Evolutionary conservation across 192 early-diverging fungal species (phyloP).

Genomic region (Dissophora ornata): DNA sequence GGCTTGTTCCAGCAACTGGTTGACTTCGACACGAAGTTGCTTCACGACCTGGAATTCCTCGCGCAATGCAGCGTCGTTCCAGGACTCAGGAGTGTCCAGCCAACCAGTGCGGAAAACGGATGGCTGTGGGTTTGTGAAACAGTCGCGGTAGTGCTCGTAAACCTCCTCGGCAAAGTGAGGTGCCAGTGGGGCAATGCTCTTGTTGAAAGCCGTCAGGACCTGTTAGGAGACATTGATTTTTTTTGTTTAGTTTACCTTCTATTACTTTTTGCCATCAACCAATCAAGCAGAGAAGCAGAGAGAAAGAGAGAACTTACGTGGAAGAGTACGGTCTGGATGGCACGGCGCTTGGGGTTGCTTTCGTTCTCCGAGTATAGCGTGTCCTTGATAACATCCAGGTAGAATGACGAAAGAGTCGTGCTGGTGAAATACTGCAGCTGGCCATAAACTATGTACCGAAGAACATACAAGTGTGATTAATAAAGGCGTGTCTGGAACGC

Average conservation of each 20-base stretch:
- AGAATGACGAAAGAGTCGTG: slow-evolving; percentile 75
- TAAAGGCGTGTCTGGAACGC: too few relatives aligned
- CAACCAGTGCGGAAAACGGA: slow-evolving; percentile 29
- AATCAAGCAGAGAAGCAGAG: too few relatives aligned
- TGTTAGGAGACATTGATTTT: slow-evolving; percentile 13
- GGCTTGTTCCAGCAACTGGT: slow-evolving; percentile 40
- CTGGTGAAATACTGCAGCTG: slow-evolving; percentile 75
- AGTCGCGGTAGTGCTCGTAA: slow-evolving; percentile 36
- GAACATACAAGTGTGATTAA: too few relatives aligned
- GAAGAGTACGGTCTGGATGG: slow-evolving; percentile 72
- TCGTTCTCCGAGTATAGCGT: slow-evolving; percentile 71
- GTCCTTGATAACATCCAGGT: slow-evolving; percentile 85
- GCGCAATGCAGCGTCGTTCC: slow-evolving; percentile 15
- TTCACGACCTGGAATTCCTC: slow-evolving; percentile 39
- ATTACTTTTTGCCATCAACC: neutral
- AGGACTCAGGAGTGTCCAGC: slow-evolving; percentile 17
- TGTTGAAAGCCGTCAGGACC: slow-evolving; percentile 70
- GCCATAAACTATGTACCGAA: slow-evolving; percentile 64
- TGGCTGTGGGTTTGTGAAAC: slow-evolving; percentile 15
- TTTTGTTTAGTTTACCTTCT: neutral
- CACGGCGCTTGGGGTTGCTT: slow-evolving; percentile 58
- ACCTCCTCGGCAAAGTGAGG: slow-evolving; percentile 52
- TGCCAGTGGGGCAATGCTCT: slow-evolving; percentile 38
- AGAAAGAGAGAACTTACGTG: slow-evolving; percentile 53
- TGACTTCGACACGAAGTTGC: slow-evolving; percentile 26